Conservation (phyloP, 2,329 filamentous ascomycete species). For the Colletotrichum tanaceti region DNA sequence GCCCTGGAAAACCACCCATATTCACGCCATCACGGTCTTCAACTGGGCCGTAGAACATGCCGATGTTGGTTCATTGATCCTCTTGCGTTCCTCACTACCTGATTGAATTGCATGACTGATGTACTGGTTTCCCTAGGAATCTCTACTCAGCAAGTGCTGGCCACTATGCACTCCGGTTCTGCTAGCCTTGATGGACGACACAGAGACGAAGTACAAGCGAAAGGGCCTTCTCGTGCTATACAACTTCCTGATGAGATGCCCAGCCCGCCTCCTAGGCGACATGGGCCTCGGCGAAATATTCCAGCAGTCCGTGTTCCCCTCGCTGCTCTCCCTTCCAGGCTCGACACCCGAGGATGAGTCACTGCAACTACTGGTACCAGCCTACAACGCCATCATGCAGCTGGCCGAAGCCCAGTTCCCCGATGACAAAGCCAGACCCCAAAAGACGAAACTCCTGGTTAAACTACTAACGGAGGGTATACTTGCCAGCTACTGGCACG, state of each 20-base stretch:
- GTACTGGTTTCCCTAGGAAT: slow-evolving; percentile 47
- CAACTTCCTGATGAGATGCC: slow-evolving; percentile 66
- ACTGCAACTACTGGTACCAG: slow-evolving; percentile 68
- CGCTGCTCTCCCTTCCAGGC: slow-evolving; percentile 80
- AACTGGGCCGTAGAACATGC: slow-evolving; percentile 68
- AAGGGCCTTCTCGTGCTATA: slow-evolving; percentile 67
- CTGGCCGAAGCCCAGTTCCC: slow-evolving; percentile 60
- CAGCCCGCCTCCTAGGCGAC: slow-evolving; percentile 63
- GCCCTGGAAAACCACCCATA: slow-evolving; percentile 66
- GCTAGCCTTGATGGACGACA: slow-evolving; percentile 75
- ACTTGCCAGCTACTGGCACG: slow-evolving; percentile 66
- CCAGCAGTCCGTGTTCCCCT: slow-evolving; percentile 75
- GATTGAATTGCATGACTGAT: slow-evolving; percentile 28
- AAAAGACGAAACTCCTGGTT: slow-evolving; percentile 60
- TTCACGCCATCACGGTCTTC: slow-evolving; percentile 54
- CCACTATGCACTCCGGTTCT: slow-evolving; percentile 76
- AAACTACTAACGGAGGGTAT: slow-evolving; percentile 67
- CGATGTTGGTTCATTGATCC: slow-evolving; percentile 55
- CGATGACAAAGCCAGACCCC: slow-evolving; percentile 43
- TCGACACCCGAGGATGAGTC: slow-evolving; percentile 81
- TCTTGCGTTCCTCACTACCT: too few relatives aligned
- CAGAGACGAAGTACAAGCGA: slow-evolving; percentile 62
- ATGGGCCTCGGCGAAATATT: slow-evolving; percentile 77
- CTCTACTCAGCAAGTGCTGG: slow-evolving; percentile 68
- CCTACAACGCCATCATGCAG: slow-evolving; percentile 74